Evolutionary conservation across 306 rosid species (phyloP).

Genomic region (Cyamopsis tetragonoloba): DNA sequence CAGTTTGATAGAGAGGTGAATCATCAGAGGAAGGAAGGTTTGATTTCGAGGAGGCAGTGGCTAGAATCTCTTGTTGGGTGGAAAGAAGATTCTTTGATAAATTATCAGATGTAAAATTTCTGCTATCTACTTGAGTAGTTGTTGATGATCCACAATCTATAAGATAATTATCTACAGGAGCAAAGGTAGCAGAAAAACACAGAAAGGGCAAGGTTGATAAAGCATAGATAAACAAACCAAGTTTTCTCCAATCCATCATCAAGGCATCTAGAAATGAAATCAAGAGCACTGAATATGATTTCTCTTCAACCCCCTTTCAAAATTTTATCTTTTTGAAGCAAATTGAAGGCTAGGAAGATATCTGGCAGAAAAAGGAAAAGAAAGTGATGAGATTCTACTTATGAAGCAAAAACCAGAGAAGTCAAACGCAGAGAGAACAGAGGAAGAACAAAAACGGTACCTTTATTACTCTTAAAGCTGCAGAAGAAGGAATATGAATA

Average conservation of each 20-base stretch:
- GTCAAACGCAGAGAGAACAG: constrained; percentile 3
- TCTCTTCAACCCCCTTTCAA: neutral
- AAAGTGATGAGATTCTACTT: neutral
- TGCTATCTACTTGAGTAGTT: constrained; percentile 46
- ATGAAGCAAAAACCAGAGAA: constrained; percentile 7
- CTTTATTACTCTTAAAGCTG: constrained; percentile 25
- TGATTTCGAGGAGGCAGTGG: constrained; percentile 32
- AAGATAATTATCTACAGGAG: constrained; percentile 60
- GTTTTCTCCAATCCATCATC: constrained; percentile 41
- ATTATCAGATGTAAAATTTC: constrained; percentile 58
- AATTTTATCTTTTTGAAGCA: constrained; percentile 8
- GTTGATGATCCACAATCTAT: constrained; percentile 72
- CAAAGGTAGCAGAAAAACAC: constrained; percentile 43
- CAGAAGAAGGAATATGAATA: neutral
- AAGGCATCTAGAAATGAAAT: constrained; percentile 11
- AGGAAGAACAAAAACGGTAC: constrained; percentile 21
- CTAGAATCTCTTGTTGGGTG: constrained; percentile 53
- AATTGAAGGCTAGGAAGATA: constrained; percentile 18
- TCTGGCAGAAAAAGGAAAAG: constrained; percentile 8
- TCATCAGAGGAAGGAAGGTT: constrained; percentile 32
- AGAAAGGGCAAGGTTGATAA: constrained; percentile 31
- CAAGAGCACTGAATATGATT: neutral
- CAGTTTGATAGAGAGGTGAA: constrained; percentile 58
- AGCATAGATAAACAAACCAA: constrained; percentile 42
- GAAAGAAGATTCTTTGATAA: constrained; percentile 51